Evolutionary conservation across 352 stramenopile species (phyloP).

Genomic region (Plasmopara halstedii): DNA sequence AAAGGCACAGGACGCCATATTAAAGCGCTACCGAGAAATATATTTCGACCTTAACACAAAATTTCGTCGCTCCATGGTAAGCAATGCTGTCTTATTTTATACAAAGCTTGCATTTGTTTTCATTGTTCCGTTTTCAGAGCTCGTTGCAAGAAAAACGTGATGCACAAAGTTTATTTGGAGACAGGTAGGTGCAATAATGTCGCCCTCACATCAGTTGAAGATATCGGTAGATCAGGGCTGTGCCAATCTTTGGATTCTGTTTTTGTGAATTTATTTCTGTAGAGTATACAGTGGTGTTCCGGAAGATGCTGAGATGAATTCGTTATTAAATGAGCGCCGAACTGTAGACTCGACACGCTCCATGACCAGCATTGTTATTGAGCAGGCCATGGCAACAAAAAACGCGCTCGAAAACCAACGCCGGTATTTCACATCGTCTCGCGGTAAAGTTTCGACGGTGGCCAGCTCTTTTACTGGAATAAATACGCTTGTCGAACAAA

Average conservation of each 20-base stretch:
- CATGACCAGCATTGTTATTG: slow-evolving; percentile 79
- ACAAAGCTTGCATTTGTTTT: neutral
- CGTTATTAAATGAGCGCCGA: slow-evolving; percentile 71
- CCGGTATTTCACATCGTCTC: slow-evolving; percentile 75
- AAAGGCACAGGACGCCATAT: slow-evolving; percentile 80
- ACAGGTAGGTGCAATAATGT: slow-evolving; percentile 29
- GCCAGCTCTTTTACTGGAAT: slow-evolving; percentile 91
- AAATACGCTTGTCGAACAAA: slow-evolving; percentile 94
- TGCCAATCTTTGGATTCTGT: neutral
- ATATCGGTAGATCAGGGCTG: neutral
- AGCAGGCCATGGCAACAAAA: slow-evolving; percentile 83
- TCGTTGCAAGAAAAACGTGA: slow-evolving; percentile 76
- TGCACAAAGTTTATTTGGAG: slow-evolving; percentile 73
- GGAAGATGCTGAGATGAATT: slow-evolving; percentile 68
- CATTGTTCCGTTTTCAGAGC: slow-evolving; percentile 31
- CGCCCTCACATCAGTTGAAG: too few relatives aligned
- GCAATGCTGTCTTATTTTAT: neutral
- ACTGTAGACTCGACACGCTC: slow-evolving; percentile 72
- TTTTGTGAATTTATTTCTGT: neutral
- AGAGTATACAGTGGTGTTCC: slow-evolving; percentile 40
- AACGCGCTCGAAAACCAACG: slow-evolving; percentile 88
- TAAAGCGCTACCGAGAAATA: slow-evolving; percentile 94
- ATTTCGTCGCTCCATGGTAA: slow-evolving; percentile 86
- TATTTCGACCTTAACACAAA: slow-evolving; percentile 95
- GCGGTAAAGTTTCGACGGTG: slow-evolving; percentile 77